Evolutionary conservation across 768 basidiomycete species (phyloP).

Genomic region (Lanmaoa pseudosensibilis): DNA sequence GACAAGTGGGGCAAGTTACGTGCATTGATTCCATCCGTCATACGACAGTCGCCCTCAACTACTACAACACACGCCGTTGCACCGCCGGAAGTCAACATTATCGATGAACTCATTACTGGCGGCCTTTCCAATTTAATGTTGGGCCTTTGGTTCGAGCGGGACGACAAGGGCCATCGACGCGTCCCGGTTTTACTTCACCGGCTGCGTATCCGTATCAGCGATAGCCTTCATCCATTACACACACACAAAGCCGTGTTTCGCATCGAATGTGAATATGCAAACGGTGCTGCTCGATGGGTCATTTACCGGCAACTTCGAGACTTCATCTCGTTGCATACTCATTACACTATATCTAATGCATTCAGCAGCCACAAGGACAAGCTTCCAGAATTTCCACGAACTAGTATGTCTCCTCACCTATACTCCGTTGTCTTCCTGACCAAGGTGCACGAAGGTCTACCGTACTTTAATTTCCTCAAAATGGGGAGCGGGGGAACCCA

Average conservation of each 20-base stretch:
- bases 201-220: constrained; percentile 79
- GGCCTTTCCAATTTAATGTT: constrained; percentile 79
- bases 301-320: constrained; percentile 92
- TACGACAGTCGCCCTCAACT: constrained; percentile 35
- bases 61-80: constrained; percentile 47
- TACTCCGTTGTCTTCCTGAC: background rate
- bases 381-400: constrained; percentile 90
- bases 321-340: constrained; percentile 85
- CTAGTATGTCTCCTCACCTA: constrained; percentile 46
- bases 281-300: constrained; percentile 91
- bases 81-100: constrained; percentile 64
- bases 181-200: constrained; percentile 79
- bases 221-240: constrained; percentile 81
- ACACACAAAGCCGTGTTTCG: constrained; percentile 79
- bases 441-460: constrained; percentile 54
- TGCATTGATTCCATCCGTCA: constrained; percentile 61
- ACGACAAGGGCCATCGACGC: constrained; percentile 81
- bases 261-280: constrained; percentile 96
- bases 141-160: constrained; percentile 82
- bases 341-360: constrained; percentile 84
- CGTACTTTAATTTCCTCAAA: constrained; percentile 85
- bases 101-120: constrained; percentile 78
- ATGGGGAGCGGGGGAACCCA: constrained; percentile 54
- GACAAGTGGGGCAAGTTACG: constrained; percentile 66
- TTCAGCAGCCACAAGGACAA: constrained; percentile 70